phyloP scores from a whole-genome alignment of 1,284 basidiomycete genomes.

The Heterobasidion annosum region DNA sequence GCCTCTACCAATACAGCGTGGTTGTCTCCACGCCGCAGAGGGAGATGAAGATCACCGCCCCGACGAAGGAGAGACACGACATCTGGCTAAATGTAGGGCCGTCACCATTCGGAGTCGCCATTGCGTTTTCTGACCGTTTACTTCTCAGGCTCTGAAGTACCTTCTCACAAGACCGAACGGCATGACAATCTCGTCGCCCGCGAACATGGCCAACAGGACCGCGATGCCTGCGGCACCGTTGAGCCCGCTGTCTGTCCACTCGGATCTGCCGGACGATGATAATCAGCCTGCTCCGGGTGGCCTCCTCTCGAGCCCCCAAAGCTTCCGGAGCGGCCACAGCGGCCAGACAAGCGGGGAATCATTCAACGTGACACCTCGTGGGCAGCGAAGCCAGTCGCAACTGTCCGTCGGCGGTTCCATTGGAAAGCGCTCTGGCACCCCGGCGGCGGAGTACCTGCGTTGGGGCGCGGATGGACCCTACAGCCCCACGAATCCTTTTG shows the following conservation, averaged over 20 bases:
- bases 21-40: conserved; percentile 88
- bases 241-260: conserved; percentile 43
- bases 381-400: conserved; percentile 67
- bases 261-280: conserved; percentile 33
- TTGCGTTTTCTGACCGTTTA: not conserved
- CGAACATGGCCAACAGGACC: conserved; percentile 21
- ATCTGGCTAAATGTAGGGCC: conserved; percentile 83
- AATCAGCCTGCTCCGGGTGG: conserved; percentile 18
- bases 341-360: conserved; percentile 43
- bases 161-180: conserved; percentile 65
- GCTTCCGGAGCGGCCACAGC: conserved; percentile 58
- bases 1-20: conserved; percentile 88
- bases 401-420: conserved; percentile 63
- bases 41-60: conserved; percentile 97
- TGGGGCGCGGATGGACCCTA: conserved; percentile 62
- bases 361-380: conserved; percentile 69
- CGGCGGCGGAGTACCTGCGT: conserved; percentile 81
- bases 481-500: conserved; percentile 61
- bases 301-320: conserved; percentile 53
- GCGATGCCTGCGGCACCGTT: conserved; percentile 24
- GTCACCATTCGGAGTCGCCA: conserved; percentile 1
- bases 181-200: conserved; percentile 32
- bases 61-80: conserved; percentile 90
- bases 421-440: conserved; percentile 80
- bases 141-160: conserved; percentile 70